Evolutionary conservation across 2,329 filamentous ascomycete species (phyloP), one percentile per base, ranked within the genome.

Genomic region (Sphaerulina vaccinii): DNA sequence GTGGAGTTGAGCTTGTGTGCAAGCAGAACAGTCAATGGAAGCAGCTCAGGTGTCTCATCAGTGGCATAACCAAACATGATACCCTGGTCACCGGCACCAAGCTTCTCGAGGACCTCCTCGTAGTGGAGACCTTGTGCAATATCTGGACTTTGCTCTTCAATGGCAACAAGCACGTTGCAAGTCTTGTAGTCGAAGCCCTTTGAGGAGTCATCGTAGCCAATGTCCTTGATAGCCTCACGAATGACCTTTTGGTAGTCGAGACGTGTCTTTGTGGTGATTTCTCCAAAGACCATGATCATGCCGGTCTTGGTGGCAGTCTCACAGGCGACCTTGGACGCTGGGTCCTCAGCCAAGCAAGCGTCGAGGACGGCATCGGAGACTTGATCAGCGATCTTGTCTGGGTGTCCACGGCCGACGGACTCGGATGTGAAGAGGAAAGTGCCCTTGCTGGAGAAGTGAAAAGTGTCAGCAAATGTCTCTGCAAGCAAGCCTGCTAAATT

Each of bases 141-240:
- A 76, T 99, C 93, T 69, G 92, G 88, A 56, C 92, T 97, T 79
- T 99, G 93, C 80, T 99, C 85, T 86, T 99, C 93, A 75, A 99
- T 96, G 77, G 92, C 93, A 68, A 97, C 91, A 66, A 97, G 85
- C 70, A 99, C 84, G 81, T 96, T 97, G 81, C 88, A 92, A 65
- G 93, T 99, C 87, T 97, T 97, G 90, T 96, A 96, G 81, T 99
- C 93, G 78, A 99, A 99, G 60, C 93, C 93, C 86, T 99, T 99
- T 68, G 83, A 81, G 51, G 93, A 97, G 76, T 87, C 84, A 78
- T 99, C 93, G 78, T 97, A 99, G 68, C 93, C 93, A 71, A 99
- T 99, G 72, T 95, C 92, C 84, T 96, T 92, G 84, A 99, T 90
- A 72, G 91, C 84, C 61, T 85, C 77, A 75, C 93, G 92, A 75